Percentiles rank a stretch among this genome's conserved stretches.
Conservation (phyloP, 2,329 filamentous ascomycete species). For the Thelonectria blattea region DNA sequence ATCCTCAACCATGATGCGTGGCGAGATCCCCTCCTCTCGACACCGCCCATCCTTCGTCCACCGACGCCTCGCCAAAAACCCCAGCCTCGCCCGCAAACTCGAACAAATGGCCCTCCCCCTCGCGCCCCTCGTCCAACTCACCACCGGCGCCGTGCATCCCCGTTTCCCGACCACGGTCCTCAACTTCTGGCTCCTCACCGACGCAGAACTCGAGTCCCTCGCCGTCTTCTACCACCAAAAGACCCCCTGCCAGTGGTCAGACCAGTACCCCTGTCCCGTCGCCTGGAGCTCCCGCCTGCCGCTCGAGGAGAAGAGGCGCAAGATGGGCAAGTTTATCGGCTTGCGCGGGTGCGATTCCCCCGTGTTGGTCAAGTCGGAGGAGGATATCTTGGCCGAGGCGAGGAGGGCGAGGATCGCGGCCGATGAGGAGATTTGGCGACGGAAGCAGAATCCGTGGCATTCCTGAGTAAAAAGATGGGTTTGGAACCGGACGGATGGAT, state of each 20-base stretch:
- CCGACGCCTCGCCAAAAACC: constrained; percentile 50
- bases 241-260: constrained; percentile 59
- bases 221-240: constrained; percentile 77
- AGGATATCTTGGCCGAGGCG: constrained; percentile 55
- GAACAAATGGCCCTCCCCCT: constrained; percentile 69
- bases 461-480: no score
- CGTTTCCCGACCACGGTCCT: constrained; percentile 71
- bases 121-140: constrained; percentile 69
- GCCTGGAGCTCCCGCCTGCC: constrained; percentile 61
- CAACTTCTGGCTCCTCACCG: constrained; percentile 76
- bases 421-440: constrained; percentile 55
- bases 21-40: constrained; percentile 41
- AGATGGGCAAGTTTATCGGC: constrained; percentile 77
- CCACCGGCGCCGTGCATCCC: constrained; percentile 67
- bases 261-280: constrained; percentile 72
- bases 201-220: constrained; percentile 71
- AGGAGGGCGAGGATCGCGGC: constrained; percentile 45
- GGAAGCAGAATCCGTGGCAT: constrained; percentile 49
- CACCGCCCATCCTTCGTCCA: constrained; percentile 41
- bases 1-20: constrained; percentile 40
- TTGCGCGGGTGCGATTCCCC: constrained; percentile 62
- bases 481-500: neutral
- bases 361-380: constrained; percentile 49
- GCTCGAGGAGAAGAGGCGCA: constrained; percentile 72
- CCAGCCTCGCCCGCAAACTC: constrained; percentile 66